Percentiles rank a stretch among this genome's conserved stretches.
Conservation (phyloP, 164 flowering plant species). For the Litsea cubeba region DNA sequence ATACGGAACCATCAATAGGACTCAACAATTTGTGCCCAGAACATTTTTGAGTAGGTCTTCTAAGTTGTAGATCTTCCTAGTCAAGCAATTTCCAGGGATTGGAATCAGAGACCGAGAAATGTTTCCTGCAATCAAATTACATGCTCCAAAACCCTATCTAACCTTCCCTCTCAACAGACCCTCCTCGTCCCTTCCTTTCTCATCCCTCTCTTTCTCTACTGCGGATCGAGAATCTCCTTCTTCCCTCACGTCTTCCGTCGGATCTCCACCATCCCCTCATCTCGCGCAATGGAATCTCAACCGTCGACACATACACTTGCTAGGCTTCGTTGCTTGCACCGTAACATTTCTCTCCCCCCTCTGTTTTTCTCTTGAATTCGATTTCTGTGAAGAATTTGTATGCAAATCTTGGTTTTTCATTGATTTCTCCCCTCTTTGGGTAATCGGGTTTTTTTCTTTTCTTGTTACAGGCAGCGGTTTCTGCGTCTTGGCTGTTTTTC, state of each 20-base stretch:
- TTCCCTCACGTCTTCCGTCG: conserved; percentile 42
- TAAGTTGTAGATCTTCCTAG: too few species aligned
- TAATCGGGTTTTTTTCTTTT: not conserved
- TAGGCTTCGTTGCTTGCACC: conserved; percentile 60
- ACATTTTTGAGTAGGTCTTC: too few species aligned
- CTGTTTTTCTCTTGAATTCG: not conserved
- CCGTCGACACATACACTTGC: conserved; percentile 46
- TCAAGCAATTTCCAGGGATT: too few species aligned
- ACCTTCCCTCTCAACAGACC: not conserved
- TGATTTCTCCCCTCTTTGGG: not conserved
- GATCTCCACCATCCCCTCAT: conserved; percentile 31
- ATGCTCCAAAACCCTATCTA: not conserved
- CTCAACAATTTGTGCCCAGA: too few species aligned
- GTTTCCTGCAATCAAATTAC: conserved; percentile 17
- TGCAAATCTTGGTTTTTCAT: not conserved
- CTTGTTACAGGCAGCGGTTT: conserved; percentile 54
- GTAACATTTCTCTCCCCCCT: conserved; percentile 23
- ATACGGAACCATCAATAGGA: not conserved
- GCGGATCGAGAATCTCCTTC: conserved; percentile 16
- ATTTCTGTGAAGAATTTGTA: not conserved
- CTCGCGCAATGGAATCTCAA: conserved; percentile 47
- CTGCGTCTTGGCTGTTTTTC: conserved; percentile 73
- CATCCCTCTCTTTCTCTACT: conserved; percentile 24
- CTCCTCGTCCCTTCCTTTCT: conserved; percentile 14
- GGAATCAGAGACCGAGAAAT: conserved; percentile 2